These are phyloP conservation scores for Plectosphaerella cucumerina DNA, from an alignment of 2,329 filamentous ascomycete species.

Conservation along the genomic window DNA sequence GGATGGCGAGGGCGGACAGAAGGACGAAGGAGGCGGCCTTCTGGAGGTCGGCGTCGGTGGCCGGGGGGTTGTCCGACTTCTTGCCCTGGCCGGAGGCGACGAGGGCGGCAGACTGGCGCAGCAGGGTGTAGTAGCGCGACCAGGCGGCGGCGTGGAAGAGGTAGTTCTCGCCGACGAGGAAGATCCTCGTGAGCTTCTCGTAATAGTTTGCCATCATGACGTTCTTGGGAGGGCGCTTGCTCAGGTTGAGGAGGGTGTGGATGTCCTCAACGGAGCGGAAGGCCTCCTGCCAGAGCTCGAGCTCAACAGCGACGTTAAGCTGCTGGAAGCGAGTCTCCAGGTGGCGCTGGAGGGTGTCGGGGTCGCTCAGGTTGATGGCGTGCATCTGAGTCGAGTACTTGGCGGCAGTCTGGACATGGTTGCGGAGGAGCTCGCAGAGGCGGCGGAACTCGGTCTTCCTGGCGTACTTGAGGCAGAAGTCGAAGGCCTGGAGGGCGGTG, in stretches of 20 bases:
- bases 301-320: constrained; percentile 93
- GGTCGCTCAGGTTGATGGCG: constrained; percentile 96
- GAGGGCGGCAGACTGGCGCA: constrained; percentile 82
- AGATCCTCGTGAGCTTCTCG: constrained; percentile 97
- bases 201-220: constrained; percentile 99
- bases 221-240: constrained; percentile 97
- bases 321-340: constrained; percentile 98
- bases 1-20: constrained; percentile 92
- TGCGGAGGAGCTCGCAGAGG: constrained; percentile 94
- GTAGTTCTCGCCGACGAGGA: constrained; percentile 98
- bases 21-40: constrained; percentile 95
- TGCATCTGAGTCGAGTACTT: constrained; percentile 99
- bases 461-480: constrained; percentile 97
- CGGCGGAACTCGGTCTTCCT: constrained; percentile 99
- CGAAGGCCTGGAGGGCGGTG: constrained; percentile 96
- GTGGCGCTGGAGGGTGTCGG: constrained; percentile 94
- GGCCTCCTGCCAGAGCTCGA: constrained; percentile 98
- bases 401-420: constrained; percentile 97
- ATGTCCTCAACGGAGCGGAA: constrained; percentile 99
- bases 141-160: constrained; percentile 97
- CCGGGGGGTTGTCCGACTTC: constrained; percentile 91
- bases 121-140: constrained; percentile 95
- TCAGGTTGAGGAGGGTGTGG: constrained; percentile 92
- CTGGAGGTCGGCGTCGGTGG: constrained; percentile 84
- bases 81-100: constrained; percentile 81